These are phyloP conservation scores for Rhizophora apiculata DNA, from an alignment of 345 rosid genomes.

Conservation along the genomic window DNA sequence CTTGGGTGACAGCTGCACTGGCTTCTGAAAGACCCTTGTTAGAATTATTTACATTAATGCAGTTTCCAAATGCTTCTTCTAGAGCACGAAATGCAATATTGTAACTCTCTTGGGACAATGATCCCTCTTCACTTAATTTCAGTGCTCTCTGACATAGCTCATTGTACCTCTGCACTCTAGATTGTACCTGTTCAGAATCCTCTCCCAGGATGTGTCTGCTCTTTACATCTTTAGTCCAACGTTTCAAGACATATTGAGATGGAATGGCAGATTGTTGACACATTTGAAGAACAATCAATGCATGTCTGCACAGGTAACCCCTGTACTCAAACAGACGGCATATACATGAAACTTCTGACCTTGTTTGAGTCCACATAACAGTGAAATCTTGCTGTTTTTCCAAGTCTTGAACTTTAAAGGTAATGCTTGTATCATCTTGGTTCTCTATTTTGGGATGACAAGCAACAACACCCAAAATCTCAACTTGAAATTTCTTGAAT, in stretches of 20 bases:
- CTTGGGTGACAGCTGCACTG: conserved; percentile 45
- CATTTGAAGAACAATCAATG: conserved; percentile 62
- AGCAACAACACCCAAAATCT: conserved; percentile 64
- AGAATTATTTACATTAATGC: conserved; percentile 48
- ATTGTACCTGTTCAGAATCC: conserved; percentile 51
- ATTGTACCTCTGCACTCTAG: conserved; percentile 53
- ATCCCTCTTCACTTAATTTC: conserved; percentile 59
- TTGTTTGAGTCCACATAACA: conserved; percentile 47
- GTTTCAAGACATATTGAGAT: conserved; percentile 52
- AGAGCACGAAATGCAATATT: conserved; percentile 50
- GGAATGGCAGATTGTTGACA: conserved; percentile 55
- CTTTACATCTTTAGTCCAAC: conserved; percentile 77
- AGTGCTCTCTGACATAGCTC: conserved; percentile 47
- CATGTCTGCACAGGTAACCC: conserved; percentile 70
- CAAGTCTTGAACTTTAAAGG: conserved; percentile 61
- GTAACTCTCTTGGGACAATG: conserved; percentile 62
- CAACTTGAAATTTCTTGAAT: conserved; percentile 61
- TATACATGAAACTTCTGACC: conserved; percentile 49
- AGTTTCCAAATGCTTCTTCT: conserved; percentile 54
- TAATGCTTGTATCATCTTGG: conserved; percentile 42
- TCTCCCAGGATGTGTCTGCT: conserved; percentile 38
- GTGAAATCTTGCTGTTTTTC: conserved; percentile 50
- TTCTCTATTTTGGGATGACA: conserved; percentile 59
- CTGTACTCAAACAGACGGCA: conserved; percentile 60
- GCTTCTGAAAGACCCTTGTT: conserved; percentile 51